Base-by-base conservation (phyloP, 2,329 filamentous ascomycete genomes). In the Coniochaeta pulveracea region DNA sequence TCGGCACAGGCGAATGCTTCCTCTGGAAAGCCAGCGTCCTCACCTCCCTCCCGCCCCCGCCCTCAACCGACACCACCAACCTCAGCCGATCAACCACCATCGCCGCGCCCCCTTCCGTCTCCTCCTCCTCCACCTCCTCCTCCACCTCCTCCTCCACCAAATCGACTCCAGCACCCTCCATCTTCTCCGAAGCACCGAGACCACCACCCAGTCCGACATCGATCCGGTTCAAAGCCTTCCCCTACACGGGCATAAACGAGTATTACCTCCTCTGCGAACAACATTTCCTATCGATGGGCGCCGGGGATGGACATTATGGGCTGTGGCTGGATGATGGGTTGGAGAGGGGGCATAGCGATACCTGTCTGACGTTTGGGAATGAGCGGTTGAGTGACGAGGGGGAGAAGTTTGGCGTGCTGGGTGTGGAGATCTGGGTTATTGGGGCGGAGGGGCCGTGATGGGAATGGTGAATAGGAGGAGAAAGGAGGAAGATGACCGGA, bases 211-310 rank as follows among this genome's bases (percentile, higher is more conserved):
- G 76, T 4, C 83, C 89, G 40, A 17, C 19, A 9, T 70, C 76
- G 17, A 85, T 96, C 44, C 77, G 91, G 14, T 98, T 98, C 69
- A 95, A 94, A 58, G 89, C 89, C 0, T 98, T 96, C 48, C 88
- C 89, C 0, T 96, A 95, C 51, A 93, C 83, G 36, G 91, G 91
- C 5, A 73, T 93, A 25, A 96, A 98, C 54, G 91, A 96, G 56
- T 98, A 93, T 54, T 85, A 89, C 63, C 91, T 96, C 44, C 82
- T 93, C 48, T 96, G 89, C 57, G 86, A 96, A 58, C 66, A 75
- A 3, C 73, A 78, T 16, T 96, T 83, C 52, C 57, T 98, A 10
- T 91, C 83, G 48, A 69, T 96, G 14, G 91, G 91, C 9, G 89
- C 85, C 35, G 85, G 69, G 26, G 86, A 94, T 45, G 89, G 91